phyloP scores from a whole-genome alignment of 495 filamentous ascomycete genomes.

The Hypoxylon cercidicola region DNA sequence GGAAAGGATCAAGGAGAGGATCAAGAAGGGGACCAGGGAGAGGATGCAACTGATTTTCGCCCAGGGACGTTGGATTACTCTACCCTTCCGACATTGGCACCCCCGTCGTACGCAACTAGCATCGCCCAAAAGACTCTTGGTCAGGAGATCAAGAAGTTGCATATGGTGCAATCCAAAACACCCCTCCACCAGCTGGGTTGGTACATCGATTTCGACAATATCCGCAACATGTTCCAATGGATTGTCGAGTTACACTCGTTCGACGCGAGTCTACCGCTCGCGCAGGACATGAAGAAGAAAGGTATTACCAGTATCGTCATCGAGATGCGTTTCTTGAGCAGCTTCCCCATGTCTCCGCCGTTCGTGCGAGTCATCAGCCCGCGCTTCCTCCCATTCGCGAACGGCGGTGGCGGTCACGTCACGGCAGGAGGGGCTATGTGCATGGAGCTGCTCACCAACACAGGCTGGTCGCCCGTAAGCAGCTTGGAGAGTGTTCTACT shows the following conservation, averaged over 20 bases:
- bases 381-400: slow-evolving; percentile 74
- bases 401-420: slow-evolving; percentile 88
- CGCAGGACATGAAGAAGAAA: slow-evolving; percentile 74
- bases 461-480: slow-evolving; percentile 79
- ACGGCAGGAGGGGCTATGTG: slow-evolving; percentile 89
- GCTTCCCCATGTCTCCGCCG: slow-evolving; percentile 82
- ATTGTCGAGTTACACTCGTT: slow-evolving; percentile 92
- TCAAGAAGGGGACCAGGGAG: slow-evolving; percentile 59
- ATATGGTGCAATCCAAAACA: slow-evolving; percentile 70
- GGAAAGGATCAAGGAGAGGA: slow-evolving; percentile 65
- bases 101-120: slow-evolving; percentile 75
- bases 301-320: slow-evolving; percentile 74
- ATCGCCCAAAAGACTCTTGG: slow-evolving; percentile 70
- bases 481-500: slow-evolving; percentile 83
- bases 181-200: slow-evolving; percentile 72
- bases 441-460: slow-evolving; percentile 88
- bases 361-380: slow-evolving; percentile 88
- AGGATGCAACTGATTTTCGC: slow-evolving; percentile 68
- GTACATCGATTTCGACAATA: slow-evolving; percentile 72
- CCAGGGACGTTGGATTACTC: slow-evolving; percentile 70
- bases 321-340: slow-evolving; percentile 79
- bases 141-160: slow-evolving; percentile 67
- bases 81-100: slow-evolving; percentile 65
- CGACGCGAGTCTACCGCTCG: slow-evolving; percentile 72
- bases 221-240: slow-evolving; percentile 87